These are phyloP conservation scores for Cutaneotrichosporon dermatis DNA, from an alignment of 1,284 basidiomycete species.

Conservation along the genomic window DNA sequence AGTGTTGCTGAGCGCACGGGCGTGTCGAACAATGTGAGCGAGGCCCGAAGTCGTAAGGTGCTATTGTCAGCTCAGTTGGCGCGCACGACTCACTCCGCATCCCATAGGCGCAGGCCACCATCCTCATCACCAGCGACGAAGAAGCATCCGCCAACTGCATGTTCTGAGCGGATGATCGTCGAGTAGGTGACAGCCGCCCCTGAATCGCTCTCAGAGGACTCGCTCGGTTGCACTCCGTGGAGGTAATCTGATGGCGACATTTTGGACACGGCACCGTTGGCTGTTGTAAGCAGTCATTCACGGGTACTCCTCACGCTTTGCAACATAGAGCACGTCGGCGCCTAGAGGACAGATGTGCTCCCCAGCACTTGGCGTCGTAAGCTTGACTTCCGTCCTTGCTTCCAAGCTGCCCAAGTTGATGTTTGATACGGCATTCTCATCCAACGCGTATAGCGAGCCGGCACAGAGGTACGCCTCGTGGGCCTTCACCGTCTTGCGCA, in stretches of 20 bases:
- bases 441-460: conserved; percentile 5
- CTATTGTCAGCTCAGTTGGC: conserved; percentile 10
- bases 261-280: conserved; percentile 9
- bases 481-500: neutral
- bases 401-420: conserved; percentile 13
- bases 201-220: conserved; percentile 23
- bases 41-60: conserved; percentile 26
- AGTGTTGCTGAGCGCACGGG: conserved; percentile 35
- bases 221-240: neutral
- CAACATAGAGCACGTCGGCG: conserved; percentile 11
- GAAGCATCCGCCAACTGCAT: conserved; percentile 11
- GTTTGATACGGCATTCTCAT: neutral
- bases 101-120: conserved; percentile 42
- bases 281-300: neutral
- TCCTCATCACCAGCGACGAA: conserved; percentile 46
- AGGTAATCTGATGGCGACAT: conserved; percentile 20
- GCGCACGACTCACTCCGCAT: conserved; percentile 23
- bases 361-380: neutral
- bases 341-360: conserved; percentile 14
- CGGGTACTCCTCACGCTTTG: conserved; percentile 3
- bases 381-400: neutral
- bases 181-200: conserved; percentile 33
- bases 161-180: conserved; percentile 13
- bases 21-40: conserved; percentile 51
- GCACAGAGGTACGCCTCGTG: conserved; percentile 4